Percentiles rank a stretch among this genome's conserved stretches.
Evolutionary conservation across 2,329 filamentous ascomycete species (phyloP).

Genomic region (Teratosphaeria viscida): DNA sequence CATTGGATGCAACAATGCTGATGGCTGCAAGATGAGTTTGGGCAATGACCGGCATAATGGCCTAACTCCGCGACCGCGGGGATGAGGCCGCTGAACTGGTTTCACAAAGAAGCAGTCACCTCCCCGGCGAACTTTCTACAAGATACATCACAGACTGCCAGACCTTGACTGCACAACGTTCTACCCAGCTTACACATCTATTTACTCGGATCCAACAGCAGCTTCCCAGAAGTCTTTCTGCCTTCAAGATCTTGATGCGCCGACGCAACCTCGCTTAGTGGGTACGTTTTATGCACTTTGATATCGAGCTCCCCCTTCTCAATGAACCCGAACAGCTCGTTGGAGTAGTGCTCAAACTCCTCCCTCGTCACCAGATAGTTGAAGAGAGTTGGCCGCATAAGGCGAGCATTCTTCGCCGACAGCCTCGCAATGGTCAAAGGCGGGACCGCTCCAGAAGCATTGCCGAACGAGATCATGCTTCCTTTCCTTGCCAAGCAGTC

Average conservation of each 20-base stretch:
- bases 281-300: conserved; percentile 66
- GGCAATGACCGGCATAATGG: neutral
- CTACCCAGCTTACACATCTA: conserved; percentile 5
- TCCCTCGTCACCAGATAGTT: conserved; percentile 59
- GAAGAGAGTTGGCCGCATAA: conserved; percentile 65
- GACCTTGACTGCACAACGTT: neutral
- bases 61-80: neutral
- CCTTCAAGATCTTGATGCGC: conserved; percentile 74
- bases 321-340: conserved; percentile 65
- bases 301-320: conserved; percentile 59
- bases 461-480: conserved; percentile 67
- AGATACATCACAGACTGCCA: neutral
- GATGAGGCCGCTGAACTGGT: neutral
- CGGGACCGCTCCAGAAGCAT: conserved; percentile 69
- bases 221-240: conserved; percentile 73
- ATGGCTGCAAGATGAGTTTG: neutral
- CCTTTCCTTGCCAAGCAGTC: conserved; percentile 69
- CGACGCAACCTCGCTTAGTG: conserved; percentile 58
- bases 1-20: neutral
- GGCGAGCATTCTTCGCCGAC: conserved; percentile 62
- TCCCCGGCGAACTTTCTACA: too few relatives aligned
- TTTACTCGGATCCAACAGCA: conserved; percentile 54
- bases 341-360: conserved; percentile 59
- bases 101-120: neutral
- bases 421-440: conserved; percentile 54